phyloP scores from a whole-genome alignment of 2,329 filamentous ascomycete genomes.

The Aureobasidium musti region DNA sequence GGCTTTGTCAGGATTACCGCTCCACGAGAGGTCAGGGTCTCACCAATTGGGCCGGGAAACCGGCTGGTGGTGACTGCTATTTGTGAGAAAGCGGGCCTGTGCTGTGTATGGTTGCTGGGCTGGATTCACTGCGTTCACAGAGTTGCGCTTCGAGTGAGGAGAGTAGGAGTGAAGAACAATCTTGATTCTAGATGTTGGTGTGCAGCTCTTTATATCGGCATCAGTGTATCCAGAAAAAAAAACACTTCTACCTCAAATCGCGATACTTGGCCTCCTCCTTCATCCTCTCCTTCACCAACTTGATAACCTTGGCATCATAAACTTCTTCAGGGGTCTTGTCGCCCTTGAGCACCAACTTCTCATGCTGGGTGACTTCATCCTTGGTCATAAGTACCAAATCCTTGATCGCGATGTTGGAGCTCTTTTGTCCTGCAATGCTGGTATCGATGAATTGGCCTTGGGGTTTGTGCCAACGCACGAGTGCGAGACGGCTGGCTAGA shows the following conservation, averaged over 20 bases:
- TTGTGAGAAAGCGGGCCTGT: not conserved
- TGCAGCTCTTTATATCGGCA: too few species aligned
- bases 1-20: not conserved
- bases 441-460: constrained; percentile 63
- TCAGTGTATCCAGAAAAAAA: not conserved
- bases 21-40: not conserved
- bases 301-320: constrained; percentile 69
- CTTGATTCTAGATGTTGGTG: not conserved
- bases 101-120: not conserved
- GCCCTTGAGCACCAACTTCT: constrained; percentile 73
- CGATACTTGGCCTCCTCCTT: constrained; percentile 58
- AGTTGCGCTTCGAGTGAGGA: not conserved
- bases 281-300: constrained; percentile 66
- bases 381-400: constrained; percentile 91
- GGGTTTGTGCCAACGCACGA: constrained; percentile 79
- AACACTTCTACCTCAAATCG: constrained; percentile 19
- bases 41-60: not conserved
- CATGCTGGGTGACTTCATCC: constrained; percentile 79
- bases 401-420: constrained; percentile 65
- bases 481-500: constrained; percentile 72
- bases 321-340: constrained; percentile 68
- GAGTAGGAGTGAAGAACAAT: not conserved
- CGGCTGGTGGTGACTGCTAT: not conserved
- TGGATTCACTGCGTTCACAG: not conserved
- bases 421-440: constrained; percentile 72